Evolutionary conservation across 1,139 yeast species (phyloP).

Genomic region (Ogataea hybrid): DNA sequence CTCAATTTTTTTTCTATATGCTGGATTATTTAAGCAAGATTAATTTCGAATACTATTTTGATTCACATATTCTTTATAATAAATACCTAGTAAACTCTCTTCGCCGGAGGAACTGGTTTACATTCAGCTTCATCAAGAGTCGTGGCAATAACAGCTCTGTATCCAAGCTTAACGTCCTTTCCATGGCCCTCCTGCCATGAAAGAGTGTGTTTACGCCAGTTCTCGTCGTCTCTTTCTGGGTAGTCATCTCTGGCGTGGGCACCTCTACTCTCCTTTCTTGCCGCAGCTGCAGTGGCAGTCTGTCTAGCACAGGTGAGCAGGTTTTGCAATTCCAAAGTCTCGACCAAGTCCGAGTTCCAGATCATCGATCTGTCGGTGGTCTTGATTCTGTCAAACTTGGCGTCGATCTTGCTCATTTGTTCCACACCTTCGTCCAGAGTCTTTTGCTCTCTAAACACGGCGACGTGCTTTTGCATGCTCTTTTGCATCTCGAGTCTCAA

Average conservation of each 20-base stretch:
- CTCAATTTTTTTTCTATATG: not conserved
- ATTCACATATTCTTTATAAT: constrained; percentile 6
- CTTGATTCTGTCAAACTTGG: constrained; percentile 67
- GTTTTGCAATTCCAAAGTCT: constrained; percentile 94
- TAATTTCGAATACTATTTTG: not conserved
- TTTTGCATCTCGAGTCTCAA: constrained; percentile 92
- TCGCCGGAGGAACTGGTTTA: constrained; percentile 95
- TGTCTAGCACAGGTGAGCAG: constrained; percentile 96
- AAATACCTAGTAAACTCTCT: constrained; percentile 65
- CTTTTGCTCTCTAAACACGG: constrained; percentile 94
- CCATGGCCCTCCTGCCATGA: constrained; percentile 84
- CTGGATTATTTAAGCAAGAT: constrained; percentile 1
- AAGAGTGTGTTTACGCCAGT: constrained; percentile 98
- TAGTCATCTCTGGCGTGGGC: constrained; percentile 99
- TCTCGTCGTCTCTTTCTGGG: constrained; percentile 91
- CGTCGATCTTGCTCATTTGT: constrained; percentile 74
- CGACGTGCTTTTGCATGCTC: constrained; percentile 95
- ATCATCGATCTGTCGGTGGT: constrained; percentile 97
- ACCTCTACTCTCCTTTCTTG: constrained; percentile 97
- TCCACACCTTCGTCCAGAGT: constrained; percentile 90
- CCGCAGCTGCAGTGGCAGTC: constrained; percentile 92
- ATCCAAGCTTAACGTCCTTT: constrained; percentile 69
- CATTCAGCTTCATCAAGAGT: constrained; percentile 92
- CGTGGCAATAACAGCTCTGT: constrained; percentile 80
- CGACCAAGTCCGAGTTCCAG: constrained; percentile 97